A percentile compares a stretch with the other conserved stretches of the same genome.
Evolutionary conservation across 2,329 filamentous ascomycete species (phyloP).

Genomic region (Paraphoma sp.): DNA sequence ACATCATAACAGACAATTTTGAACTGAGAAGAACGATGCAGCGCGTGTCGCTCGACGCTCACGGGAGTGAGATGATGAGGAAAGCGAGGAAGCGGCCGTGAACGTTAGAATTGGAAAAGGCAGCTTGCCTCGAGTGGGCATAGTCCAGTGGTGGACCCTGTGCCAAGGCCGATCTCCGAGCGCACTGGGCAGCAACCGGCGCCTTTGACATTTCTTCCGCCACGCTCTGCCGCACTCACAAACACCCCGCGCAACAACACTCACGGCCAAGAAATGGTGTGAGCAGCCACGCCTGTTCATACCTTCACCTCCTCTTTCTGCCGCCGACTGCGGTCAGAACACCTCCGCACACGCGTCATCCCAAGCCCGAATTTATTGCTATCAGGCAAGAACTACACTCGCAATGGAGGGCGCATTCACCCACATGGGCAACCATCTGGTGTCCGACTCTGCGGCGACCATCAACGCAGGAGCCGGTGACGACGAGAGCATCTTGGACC

Average conservation of each 20-base stretch:
- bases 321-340: slow-evolving; percentile 5
- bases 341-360: neutral
- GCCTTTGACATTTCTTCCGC: slow-evolving; percentile 19
- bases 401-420: slow-evolving; percentile 87
- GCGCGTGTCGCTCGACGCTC: no score
- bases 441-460: slow-evolving; percentile 81
- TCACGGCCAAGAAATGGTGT: slow-evolving; percentile 34
- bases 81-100: neutral
- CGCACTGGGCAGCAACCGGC: neutral
- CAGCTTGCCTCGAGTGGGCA: neutral
- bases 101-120: neutral
- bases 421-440: slow-evolving; percentile 83
- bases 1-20: neutral
- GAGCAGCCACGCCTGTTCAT: slow-evolving; percentile 9
- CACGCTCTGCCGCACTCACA: slow-evolving; percentile 25
- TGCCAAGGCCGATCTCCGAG: neutral
- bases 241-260: slow-evolving; percentile 19
- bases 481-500: slow-evolving; percentile 83
- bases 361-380: neutral
- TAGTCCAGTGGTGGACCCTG: neutral
- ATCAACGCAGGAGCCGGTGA: slow-evolving; percentile 91
- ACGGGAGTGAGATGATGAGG: neutral
- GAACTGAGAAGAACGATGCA: no score
- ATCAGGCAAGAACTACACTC: slow-evolving; percentile 9
- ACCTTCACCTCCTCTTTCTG: slow-evolving; percentile 1